These are phyloP conservation scores for Hyphopichia fennica DNA, from an alignment of 1,139 yeast genomes.

Conservation along the genomic window DNA sequence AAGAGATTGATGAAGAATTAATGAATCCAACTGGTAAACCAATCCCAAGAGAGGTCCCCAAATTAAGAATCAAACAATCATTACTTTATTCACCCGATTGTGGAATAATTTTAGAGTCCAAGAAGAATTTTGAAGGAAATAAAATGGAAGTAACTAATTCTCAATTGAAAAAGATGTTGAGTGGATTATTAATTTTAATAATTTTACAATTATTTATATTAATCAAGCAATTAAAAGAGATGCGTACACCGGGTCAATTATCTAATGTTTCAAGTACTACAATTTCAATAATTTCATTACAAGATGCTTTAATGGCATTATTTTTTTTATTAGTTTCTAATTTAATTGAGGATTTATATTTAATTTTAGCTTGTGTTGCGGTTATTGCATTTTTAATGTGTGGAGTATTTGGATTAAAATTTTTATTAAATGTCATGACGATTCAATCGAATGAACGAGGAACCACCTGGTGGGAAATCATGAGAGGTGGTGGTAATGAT, in stretches of 20 bases:
- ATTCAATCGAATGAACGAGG: conserved; percentile 76
- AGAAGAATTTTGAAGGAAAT: conserved; percentile 49
- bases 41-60: conserved; percentile 53
- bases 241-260: conserved; percentile 79
- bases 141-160: conserved; percentile 51
- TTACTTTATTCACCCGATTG: conserved; percentile 87
- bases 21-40: conserved; percentile 76
- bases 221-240: conserved; percentile 63
- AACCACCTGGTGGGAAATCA: conserved; percentile 63
- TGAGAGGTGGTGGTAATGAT: conserved; percentile 42
- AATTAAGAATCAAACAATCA: conserved; percentile 52
- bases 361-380: conserved; percentile 69
- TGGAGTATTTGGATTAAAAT: conserved; percentile 75
- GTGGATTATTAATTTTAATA: conserved; percentile 49
- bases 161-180: conserved; percentile 44
- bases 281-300: conserved; percentile 62
- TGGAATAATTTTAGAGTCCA: conserved; percentile 54
- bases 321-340: conserved; percentile 60
- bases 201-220: conserved; percentile 30
- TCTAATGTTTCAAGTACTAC: conserved; percentile 35
- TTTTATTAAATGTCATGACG: conserved; percentile 65
- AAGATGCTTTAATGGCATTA: conserved; percentile 72
- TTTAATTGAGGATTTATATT: conserved; percentile 54
- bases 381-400: conserved; percentile 70
- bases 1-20: conserved; percentile 70